These are phyloP conservation scores for Exophiala oligosperma DNA, from an alignment of 2,329 filamentous ascomycete species.

Conservation along the genomic window DNA sequence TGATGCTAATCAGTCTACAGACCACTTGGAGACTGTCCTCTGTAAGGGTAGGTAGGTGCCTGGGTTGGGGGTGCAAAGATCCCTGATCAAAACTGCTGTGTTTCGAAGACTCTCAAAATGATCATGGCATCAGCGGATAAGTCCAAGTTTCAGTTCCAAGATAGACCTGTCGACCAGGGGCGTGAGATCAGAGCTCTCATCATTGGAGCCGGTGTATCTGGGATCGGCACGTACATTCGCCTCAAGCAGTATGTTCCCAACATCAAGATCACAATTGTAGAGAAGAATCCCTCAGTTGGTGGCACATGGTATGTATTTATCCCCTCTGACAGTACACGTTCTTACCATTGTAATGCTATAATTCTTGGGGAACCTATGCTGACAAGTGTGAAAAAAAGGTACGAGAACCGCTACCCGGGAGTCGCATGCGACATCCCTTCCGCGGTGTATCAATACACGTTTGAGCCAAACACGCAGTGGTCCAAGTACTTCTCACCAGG, in stretches of 20 bases:
- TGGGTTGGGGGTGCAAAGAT: neutral
- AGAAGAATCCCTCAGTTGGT: constrained; percentile 31
- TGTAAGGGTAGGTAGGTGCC: neutral
- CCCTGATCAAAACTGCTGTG: too few relatives aligned
- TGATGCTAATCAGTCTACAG: too few relatives aligned
- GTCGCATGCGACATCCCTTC: constrained; percentile 24
- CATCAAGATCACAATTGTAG: constrained; percentile 27
- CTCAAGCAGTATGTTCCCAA: constrained; percentile 6
- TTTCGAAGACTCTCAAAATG: neutral
- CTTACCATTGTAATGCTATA: too few relatives aligned
- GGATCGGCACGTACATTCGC: constrained; percentile 39
- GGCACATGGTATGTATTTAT: constrained; percentile 29
- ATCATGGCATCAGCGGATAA: neutral
- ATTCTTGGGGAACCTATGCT: too few relatives aligned
- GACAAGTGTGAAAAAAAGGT: too few relatives aligned
- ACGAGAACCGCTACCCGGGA: constrained; percentile 27
- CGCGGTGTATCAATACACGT: constrained; percentile 22
- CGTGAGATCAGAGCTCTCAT: neutral
- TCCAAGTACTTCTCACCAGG: constrained; percentile 14
- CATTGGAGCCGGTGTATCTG: constrained; percentile 43
- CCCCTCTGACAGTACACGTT: too few relatives aligned
- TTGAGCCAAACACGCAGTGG: constrained; percentile 23
- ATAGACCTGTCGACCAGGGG: neutral
- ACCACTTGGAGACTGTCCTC: too few relatives aligned
- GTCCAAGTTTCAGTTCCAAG: constrained; percentile 1